Base-by-base conservation (phyloP, 345 rosid genomes). In the Arabidopsis arenosa region DNA sequence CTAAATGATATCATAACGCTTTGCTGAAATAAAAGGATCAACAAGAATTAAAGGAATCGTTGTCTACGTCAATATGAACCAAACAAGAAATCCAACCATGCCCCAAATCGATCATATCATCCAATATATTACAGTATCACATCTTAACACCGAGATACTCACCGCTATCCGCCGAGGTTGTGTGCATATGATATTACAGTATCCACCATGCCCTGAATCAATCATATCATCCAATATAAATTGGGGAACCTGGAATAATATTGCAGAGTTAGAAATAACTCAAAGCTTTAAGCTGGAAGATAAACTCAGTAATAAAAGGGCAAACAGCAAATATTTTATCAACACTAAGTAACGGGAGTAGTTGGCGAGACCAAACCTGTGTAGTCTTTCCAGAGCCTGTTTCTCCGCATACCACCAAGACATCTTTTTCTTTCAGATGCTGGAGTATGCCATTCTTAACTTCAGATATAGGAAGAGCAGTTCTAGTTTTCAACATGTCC, bases 301-400 rank as follows among this genome's bases (percentile, higher is more conserved):
- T 51, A 55, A 28, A 5, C 49, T 17, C 44, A 47, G 69, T 9
- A 49, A 17, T 3, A 7, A 61, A 80, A 14, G 41, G 13, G 52
- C 28, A 49, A 49, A 21, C 30, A 66, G 47, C 51, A 41, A 63
- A 5, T 4, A 51, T 9, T 51, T 1, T 21, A 21, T 51, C 13
- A 71, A 56, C 21, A 51, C 35, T 41, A 40, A 7, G 45, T 55
- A 55, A 48, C 10, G 74, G 64, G 33, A 41, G 56, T 36, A 49
- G 43, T 37, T 32, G 5, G 8, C 14, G 28, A 75, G 48, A 73
- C 14, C 48, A 70, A 70, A 91, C 96, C 98, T 91, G 98, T 35
- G 97, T 93, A 51, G 98, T 93, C 85, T 93, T 93, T 80, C 98
- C 98, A 70, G 96, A 93, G 76, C 98, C 98, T 60, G 97, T 93